Conservation (phyloP, 352 stramenopile genomes). For the Thalassiosira livingstoniorum region DNA sequence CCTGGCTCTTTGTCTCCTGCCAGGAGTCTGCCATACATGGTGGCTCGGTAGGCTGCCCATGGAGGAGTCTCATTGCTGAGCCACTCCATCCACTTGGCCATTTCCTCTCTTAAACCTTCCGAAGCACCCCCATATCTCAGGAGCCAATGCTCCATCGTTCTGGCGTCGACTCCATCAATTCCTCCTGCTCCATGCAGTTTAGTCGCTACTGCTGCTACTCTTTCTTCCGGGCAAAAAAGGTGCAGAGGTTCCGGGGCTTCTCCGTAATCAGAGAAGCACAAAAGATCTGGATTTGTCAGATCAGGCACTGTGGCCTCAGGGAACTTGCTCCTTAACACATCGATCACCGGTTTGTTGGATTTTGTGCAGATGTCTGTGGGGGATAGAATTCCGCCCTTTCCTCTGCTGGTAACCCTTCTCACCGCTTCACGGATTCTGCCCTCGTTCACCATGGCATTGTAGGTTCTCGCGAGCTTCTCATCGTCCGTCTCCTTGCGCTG, state of each 20-base stretch:
- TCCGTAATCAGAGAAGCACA: conserved; percentile 16
- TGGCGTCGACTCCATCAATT: no score
- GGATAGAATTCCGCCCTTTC: conserved; percentile 16
- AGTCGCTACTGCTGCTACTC: no score
- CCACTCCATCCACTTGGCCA: no score
- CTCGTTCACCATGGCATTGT: conserved; percentile 36
- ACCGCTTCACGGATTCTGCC: conserved; percentile 39
- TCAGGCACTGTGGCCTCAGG: conserved; percentile 4
- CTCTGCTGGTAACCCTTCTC: conserved; percentile 2
- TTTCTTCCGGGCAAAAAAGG: conserved; percentile 9
- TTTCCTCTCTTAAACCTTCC: no score
- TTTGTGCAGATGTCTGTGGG: conserved; percentile 37
- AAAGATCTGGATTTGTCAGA: neutral
- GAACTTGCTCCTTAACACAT: conserved; percentile 45
- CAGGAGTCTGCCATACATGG: no score
- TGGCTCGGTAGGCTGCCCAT: no score
- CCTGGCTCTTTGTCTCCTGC: no score
- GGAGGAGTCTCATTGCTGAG: no score
- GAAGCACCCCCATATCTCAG: no score
- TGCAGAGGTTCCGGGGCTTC: neutral
- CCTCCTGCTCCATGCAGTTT: no score
- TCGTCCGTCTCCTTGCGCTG: neutral
- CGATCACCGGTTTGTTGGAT: conserved; percentile 14
- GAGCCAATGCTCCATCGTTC: no score
- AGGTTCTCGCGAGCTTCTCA: conserved; percentile 24